Percentiles rank a stretch among this genome's conserved stretches.
Conservation (phyloP, 306 rosid genomes). For the Pyrus bretschneideri region DNA sequence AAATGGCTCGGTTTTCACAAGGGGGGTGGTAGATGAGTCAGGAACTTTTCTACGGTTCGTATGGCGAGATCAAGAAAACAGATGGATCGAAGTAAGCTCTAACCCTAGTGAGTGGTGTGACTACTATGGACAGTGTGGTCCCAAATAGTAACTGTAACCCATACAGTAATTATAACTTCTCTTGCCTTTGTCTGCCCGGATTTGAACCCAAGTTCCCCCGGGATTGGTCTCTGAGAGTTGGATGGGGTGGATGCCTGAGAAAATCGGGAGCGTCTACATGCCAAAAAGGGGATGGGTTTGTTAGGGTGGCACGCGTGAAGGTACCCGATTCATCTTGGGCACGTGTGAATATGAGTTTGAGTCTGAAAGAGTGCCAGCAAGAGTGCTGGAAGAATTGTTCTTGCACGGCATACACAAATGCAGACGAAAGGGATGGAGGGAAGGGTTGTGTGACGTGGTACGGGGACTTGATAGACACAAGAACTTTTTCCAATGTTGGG, state of each 20-base stretch:
- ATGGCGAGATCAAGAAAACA: conserved; percentile 25
- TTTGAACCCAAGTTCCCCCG: conserved; percentile 32
- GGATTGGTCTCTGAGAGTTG: conserved; percentile 31
- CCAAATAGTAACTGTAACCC: conserved; percentile 47
- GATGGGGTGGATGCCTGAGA: conserved; percentile 48
- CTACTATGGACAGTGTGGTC: conserved; percentile 40
- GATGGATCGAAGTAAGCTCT: conserved; percentile 35
- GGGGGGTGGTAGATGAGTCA: conserved; percentile 11
- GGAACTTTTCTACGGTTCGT: conserved; percentile 3
- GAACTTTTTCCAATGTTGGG: conserved; percentile 24
- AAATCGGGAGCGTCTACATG: conserved; percentile 20
- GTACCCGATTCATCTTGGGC: conserved; percentile 30
- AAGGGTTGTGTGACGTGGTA: conserved; percentile 52
- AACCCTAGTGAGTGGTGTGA: conserved; percentile 34
- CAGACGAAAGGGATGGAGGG: conserved; percentile 24
- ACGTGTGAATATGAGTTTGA: conserved; percentile 12
- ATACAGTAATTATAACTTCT: not conserved
- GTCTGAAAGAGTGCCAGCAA: conserved; percentile 23
- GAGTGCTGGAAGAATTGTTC: conserved; percentile 47
- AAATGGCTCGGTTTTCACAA: not conserved
- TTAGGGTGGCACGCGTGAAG: conserved; percentile 18
- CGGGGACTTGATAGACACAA: conserved; percentile 40
- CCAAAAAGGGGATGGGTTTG: conserved; percentile 54
- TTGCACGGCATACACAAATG: conserved; percentile 43
- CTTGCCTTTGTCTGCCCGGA: conserved; percentile 56